Base-by-base conservation (phyloP, 2,329 filamentous ascomycete species). In the Ceratocystis cubensis region DNA sequence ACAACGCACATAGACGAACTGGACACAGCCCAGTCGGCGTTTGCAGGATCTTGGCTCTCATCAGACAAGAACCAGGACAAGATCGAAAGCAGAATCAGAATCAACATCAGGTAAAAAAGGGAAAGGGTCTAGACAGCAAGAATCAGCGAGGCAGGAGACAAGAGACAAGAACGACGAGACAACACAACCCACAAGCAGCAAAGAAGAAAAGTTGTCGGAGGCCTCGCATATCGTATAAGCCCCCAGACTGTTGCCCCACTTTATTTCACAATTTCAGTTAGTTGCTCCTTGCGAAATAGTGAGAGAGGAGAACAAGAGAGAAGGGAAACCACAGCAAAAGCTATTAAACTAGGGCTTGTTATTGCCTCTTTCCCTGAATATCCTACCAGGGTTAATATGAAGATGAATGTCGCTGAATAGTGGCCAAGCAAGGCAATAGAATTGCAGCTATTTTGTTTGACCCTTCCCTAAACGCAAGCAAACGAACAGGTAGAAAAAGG, bases 21-120 rank as follows among this genome's bases (percentile, higher is more conserved):
- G 5, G 7, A 59, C 56, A 37, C 56, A 59, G 56, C 56, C 56
- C 56, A 20, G 56, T 59, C 7, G 5, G 15, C 33, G 56, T 20
- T 33, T 37, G 56, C 28, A 59, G 56, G 15, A 59, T 59, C 56
- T 59, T 59, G 28, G 56, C 56, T 10, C 37, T 7, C 56, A 59
- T 57, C 22, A 13, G 20, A 59, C 28, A 59, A 33, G 30, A 57
- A n/a, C 1, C 48, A n/a, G 22, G 17, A 50, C 46, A n/a, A 6
- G 20, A 50, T 50, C 4, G n/a, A 25, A 8, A 8, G n/a, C 17
- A 22, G 48, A 53, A 25, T 8, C 46, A 50, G n/a, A 50, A 10
- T 6, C 6, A 50, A 41, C 10, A 41, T 41, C 37, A 41, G 37
- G 37, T 41, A 41, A 41, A 41, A 41, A 41, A 41, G 10, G 13